Conservation (phyloP, 768 basidiomycete species). For the Auricularia auricula-judae region DNA sequence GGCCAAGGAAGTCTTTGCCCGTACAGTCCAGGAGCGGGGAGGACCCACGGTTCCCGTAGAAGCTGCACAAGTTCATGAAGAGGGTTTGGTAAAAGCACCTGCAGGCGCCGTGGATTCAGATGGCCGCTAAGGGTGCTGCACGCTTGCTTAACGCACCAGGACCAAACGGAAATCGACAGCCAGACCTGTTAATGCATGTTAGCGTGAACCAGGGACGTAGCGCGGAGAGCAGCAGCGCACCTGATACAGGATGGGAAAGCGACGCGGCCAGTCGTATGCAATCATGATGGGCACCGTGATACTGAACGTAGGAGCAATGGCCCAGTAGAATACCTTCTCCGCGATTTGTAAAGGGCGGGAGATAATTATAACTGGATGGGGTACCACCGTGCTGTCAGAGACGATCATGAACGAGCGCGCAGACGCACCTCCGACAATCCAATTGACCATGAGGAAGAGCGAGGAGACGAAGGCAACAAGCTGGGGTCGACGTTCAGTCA, state of each 20-base stretch:
- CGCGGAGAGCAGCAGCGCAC: background rate
- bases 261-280: conserved; percentile 17
- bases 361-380: conserved; percentile 7
- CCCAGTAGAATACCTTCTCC: conserved; percentile 10
- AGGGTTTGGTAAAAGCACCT: background rate
- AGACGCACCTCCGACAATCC: conserved; percentile 17
- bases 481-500: conserved; percentile 1
- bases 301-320: conserved; percentile 2
- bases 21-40: conserved; percentile 14
- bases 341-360: conserved; percentile 4
- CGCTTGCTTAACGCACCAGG: conserved; percentile 9
- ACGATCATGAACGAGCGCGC: background rate
- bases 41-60: conserved; percentile 7
- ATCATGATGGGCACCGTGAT: background rate
- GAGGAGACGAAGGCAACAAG: conserved; percentile 11
- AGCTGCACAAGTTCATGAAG: conserved; percentile 14
- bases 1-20: conserved; percentile 20
- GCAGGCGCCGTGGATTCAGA: background rate
- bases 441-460: conserved; percentile 21
- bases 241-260: conserved; percentile 12
- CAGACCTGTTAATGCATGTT: conserved; percentile 12
- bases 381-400: background rate
- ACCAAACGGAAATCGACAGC: conserved; percentile 16
- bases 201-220: background rate
- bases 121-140: background rate